Evolutionary conservation across 2,329 filamentous ascomycete genomes (phyloP).

Genomic region (Acrocalymma vagum): DNA sequence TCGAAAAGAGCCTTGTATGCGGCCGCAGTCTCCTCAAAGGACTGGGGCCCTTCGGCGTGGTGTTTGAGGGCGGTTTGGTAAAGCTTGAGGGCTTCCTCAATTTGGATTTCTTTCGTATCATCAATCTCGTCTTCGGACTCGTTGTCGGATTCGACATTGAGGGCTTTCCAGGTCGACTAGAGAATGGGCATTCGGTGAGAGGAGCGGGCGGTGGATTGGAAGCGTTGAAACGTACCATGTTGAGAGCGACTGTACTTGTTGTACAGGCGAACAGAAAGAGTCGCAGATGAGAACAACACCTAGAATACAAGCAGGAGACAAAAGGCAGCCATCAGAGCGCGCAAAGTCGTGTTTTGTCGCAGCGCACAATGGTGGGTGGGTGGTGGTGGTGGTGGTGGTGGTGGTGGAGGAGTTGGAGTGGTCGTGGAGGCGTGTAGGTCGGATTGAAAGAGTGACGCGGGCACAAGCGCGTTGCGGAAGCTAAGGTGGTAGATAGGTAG

Average conservation of each 20-base stretch:
- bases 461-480: constrained; percentile 4
- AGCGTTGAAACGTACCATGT: constrained; percentile 31
- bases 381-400: too few relatives aligned
- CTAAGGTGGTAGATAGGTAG: neutral
- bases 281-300: constrained; percentile 16
- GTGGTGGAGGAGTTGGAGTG: too few relatives aligned
- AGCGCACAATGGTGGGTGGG: constrained; percentile 14
- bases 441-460: too few relatives aligned
- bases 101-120: constrained; percentile 94
- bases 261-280: constrained; percentile 7
- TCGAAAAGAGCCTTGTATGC: constrained; percentile 87
- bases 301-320: constrained; percentile 7
- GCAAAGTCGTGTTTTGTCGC: too few relatives aligned
- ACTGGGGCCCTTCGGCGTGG: constrained; percentile 83
- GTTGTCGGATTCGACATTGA: constrained; percentile 95
- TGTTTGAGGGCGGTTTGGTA: constrained; percentile 92
- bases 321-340: constrained; percentile 16
- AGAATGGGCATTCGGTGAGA: neutral
- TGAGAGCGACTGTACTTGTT: constrained; percentile 12
- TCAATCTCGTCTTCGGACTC: constrained; percentile 91
- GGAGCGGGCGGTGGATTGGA: constrained; percentile 6
- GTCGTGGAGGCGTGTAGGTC: too few relatives aligned
- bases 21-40: constrained; percentile 77
- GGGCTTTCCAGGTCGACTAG: constrained; percentile 74
- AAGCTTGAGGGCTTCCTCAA: constrained; percentile 94